Base-by-base conservation (phyloP, 1,284 basidiomycete genomes). In the Ustilago crameri region DNA sequence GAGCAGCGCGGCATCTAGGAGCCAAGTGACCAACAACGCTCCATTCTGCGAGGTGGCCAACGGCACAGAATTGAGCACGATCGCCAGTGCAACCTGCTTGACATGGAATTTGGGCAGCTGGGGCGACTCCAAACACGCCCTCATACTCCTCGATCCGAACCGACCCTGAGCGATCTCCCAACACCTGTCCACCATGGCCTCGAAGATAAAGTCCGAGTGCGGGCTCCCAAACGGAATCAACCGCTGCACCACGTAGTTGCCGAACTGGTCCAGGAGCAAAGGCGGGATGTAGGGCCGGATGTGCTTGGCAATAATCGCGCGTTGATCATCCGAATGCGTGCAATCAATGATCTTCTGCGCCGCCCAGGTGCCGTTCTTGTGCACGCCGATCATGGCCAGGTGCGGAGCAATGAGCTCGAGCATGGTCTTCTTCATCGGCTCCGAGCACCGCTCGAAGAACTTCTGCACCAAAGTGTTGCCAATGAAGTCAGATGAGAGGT, bases 361-460 rank as follows among this genome's bases (percentile, higher is more conserved):
- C 0, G 96, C 95, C 96, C 96, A 98, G 0, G 96, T 99, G 38
- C 96, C 96, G 78, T 98, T 98, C 86, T 98, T 98, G 87, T 99
- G 96, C 51, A 95, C 94, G 48, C 96, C 96, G 73, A 98, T 96
- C 88, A 93, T 93, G 24, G 95, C 96, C 23, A 99, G 87, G 83
- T 96, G 92, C 51, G 96, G 96, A 3, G 91, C 89, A 61, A 98
- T 91, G 45, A 93, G 90, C 80, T 98, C 93, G 44, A 99, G 87
- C 92, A 98, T 94, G 17, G 90, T 89, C 70, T 92, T 88, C 74
- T 95, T 88, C 47, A 93, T 90, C 3, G 80, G 84, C 37, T 90
- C 85, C 20, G 92, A 92, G 79, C 93, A 93, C 74, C 89, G 90
- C 84, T 98, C 95, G 76, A 97, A 98, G 26, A 98, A 86, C 84